Conservation (phyloP, 2,329 filamentous ascomycete genomes). For the Clonostachys sp. region DNA sequence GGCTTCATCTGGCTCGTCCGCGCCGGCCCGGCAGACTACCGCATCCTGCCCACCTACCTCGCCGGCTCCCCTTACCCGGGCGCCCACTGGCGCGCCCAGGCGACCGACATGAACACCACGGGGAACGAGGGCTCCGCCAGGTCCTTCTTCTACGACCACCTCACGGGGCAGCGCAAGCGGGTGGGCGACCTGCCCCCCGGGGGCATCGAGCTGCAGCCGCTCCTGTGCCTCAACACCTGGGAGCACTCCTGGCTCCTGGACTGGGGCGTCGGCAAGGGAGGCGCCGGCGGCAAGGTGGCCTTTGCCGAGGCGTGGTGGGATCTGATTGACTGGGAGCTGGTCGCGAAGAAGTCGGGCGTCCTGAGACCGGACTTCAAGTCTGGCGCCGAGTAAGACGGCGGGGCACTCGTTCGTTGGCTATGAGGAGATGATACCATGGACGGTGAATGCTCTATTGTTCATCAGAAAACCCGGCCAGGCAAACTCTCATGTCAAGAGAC, state of each 20-base stretch:
- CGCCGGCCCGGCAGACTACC: constrained; percentile 41
- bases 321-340: constrained; percentile 77
- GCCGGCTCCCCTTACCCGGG: constrained; percentile 84
- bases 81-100: constrained; percentile 74
- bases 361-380: constrained; percentile 1
- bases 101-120: constrained; percentile 65
- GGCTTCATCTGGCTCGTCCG: constrained; percentile 95
- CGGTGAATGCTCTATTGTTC: too few relatives aligned
- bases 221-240: constrained; percentile 94
- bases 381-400: background rate
- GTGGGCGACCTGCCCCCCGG: constrained; percentile 49
- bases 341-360: constrained; percentile 38
- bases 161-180: constrained; percentile 18
- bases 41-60: constrained; percentile 83
- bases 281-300: constrained; percentile 66
- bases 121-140: constrained; percentile 30
- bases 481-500: too few relatives aligned
- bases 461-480: too few relatives aligned
- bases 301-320: constrained; percentile 86
- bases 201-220: constrained; percentile 64
- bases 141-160: constrained; percentile 31
- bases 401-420: background rate
- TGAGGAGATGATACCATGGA: too few relatives aligned
- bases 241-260: constrained; percentile 89
- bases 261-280: constrained; percentile 56